These are phyloP conservation scores for Lantana camara DNA, from an alignment of 257 asterid species.

Conservation along the genomic window DNA sequence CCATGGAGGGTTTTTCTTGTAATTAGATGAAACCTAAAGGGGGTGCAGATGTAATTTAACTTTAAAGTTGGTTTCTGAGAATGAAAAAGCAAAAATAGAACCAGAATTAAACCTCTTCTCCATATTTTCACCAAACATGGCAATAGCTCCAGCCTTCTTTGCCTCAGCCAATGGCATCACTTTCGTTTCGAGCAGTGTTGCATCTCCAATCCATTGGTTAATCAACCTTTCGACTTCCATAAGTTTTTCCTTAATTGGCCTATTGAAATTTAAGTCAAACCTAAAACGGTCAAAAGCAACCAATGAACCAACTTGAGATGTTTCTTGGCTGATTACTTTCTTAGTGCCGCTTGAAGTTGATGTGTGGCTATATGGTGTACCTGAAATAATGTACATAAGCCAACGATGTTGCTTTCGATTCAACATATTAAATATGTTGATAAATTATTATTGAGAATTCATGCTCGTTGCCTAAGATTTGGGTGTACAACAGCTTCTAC, in stretches of 20 bases:
- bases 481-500: conserved; percentile 91
- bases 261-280: conserved; percentile 87
- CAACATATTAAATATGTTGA: too few species aligned
- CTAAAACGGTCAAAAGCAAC: conserved; percentile 93
- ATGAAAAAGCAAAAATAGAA: background rate
- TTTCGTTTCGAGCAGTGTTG: conserved; percentile 67
- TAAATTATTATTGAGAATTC: conserved; percentile 1
- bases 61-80: background rate
- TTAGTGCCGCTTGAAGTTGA: conserved; percentile 95
- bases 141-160: conserved; percentile 90
- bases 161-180: conserved; percentile 85
- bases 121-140: conserved; percentile 98
- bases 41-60: background rate
- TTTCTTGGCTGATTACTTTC: conserved; percentile 82
- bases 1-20: conserved; percentile 38
- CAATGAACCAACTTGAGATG: conserved; percentile 97
- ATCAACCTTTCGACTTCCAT: conserved; percentile 70
- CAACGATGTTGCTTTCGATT: conserved; percentile 7
- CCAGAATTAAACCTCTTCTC: conserved; percentile 62
- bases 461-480: conserved; percentile 78
- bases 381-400: conserved; percentile 37
- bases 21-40: too few species aligned
- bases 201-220: conserved; percentile 87
- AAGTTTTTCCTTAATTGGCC: conserved; percentile 74
- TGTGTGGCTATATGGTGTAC: conserved; percentile 97